Evolutionary conservation across 768 basidiomycete species (phyloP), one percentile per base, ranked within the genome.

Genomic region (Termitomyces sp.): DNA sequence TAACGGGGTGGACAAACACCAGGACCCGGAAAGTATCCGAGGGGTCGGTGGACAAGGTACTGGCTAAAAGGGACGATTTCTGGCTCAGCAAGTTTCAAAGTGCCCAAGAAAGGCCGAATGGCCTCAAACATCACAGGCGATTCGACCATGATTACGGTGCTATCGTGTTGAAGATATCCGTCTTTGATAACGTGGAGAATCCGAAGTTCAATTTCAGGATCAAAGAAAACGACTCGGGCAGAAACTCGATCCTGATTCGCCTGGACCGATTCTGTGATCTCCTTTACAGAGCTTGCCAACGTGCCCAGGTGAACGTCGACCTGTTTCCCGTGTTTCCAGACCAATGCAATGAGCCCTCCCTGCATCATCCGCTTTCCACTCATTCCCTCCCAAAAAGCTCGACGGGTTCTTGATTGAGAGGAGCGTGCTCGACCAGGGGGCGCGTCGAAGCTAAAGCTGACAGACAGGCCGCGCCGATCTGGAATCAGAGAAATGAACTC

Each of bases 51-150:
- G 0, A 75, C 77, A 21, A 89, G 75, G 61, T 76, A 75, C 46
- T 82, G 80, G 0, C 74, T 64, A 65, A 89, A 86, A 0, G 86
- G 87, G 7, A 90, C 57, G 2, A 70, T 66, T 46, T 81, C 78
- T 0, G 89, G 85, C 53, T 84, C 86, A 1, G 72, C 69, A 38
- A 27, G 17, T 19, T 81, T 75, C 4, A 90, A 73, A 0, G 81
- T 77, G 56, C 86, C 77, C 14, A 90, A 73, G 71, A 90, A 90
- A 0, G 89, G 89, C 7, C 85, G 75, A 34, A 86, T 79, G 0
- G 84, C 74, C 58, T 87, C 87, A 58, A 80, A 88, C 80, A 90
- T 80, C 56, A 89, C 80, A 0, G 81, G 77, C 0, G 81, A 76
- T 58, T 90, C 87, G 14, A 89, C 69, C 23, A 89, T 70, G 2